Conservation (phyloP, 352 stramenopile species). For the Phytophthora capsici region DNA sequence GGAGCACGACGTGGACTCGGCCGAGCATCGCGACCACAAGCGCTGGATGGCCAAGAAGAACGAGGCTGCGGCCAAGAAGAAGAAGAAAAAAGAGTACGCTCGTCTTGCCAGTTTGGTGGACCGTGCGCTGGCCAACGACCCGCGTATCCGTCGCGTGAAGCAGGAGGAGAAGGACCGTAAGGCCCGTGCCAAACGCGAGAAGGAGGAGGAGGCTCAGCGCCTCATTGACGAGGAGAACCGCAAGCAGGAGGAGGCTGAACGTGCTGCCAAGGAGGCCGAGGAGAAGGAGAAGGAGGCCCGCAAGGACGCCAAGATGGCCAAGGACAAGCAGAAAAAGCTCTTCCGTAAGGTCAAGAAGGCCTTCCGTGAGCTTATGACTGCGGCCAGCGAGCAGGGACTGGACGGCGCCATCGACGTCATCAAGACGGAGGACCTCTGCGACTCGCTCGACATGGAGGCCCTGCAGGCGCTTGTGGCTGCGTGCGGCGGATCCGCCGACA, state of each 20-base stretch:
- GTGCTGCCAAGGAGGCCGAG: conserved; percentile 53
- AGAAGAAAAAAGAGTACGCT: conserved; percentile 90
- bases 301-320: conserved; percentile 76
- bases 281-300: conserved; percentile 73
- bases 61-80: conserved; percentile 84
- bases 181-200: conserved; percentile 69
- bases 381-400: conserved; percentile 61
- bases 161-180: conserved; percentile 89
- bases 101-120: conserved; percentile 83
- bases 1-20: conserved; percentile 86
- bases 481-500: conserved; percentile 56
- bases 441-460: conserved; percentile 72
- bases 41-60: conserved; percentile 92
- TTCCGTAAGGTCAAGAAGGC: conserved; percentile 87
- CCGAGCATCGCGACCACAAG: conserved; percentile 88
- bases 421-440: conserved; percentile 82
- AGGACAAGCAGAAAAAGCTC: conserved; percentile 88
- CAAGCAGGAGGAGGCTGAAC: conserved; percentile 66
- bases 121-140: conserved; percentile 74
- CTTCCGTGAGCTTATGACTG: conserved; percentile 81
- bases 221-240: conserved; percentile 74
- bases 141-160: conserved; percentile 83
- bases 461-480: conserved; percentile 72
- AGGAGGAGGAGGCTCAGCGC: conserved; percentile 74
- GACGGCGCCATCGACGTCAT: conserved; percentile 68